phyloP scores from a whole-genome alignment of 2,329 filamentous ascomycete genomes.

The Aurifilum marmelostoma region DNA sequence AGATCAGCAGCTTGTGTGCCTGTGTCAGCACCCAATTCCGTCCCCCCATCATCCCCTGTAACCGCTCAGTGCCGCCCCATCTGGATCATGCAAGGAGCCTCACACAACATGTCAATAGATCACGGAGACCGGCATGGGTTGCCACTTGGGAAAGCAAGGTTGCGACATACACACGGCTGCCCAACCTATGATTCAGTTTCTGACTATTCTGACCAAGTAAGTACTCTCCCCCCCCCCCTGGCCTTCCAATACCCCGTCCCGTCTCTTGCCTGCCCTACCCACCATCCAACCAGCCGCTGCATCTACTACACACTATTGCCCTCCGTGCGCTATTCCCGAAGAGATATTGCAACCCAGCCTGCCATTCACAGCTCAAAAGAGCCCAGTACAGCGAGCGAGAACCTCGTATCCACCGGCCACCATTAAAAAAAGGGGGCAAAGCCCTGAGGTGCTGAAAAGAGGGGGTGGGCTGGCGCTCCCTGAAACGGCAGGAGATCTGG shows the following conservation, averaged over 20 bases:
- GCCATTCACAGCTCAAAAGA: slow-evolving; percentile 11
- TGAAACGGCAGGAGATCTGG: slow-evolving; percentile 16
- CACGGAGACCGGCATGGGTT: slow-evolving; percentile 24
- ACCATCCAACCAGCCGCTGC: neutral
- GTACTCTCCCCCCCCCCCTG: too few relatives aligned
- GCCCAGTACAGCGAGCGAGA: neutral
- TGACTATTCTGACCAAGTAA: neutral
- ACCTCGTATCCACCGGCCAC: slow-evolving; percentile 5
- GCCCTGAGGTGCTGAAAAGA: neutral
- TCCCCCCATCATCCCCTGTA: neutral
- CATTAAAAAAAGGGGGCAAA: neutral
- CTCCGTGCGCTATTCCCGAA: slow-evolving; percentile 1
- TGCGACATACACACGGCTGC: slow-evolving; percentile 21
- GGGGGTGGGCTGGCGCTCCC: neutral
- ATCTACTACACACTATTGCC: neutral
- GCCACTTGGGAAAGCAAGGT: slow-evolving; percentile 21
- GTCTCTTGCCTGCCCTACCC: slow-evolving; percentile 4
- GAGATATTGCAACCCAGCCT: slow-evolving; percentile 8
- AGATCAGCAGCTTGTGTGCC: neutral
- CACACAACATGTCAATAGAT: slow-evolving; percentile 29
- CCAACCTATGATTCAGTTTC: slow-evolving; percentile 16
- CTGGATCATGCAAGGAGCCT: slow-evolving; percentile 26
- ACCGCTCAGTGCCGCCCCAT: slow-evolving; percentile 17
- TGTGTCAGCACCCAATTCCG: neutral
- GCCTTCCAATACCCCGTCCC: neutral